A percentile compares a stretch with the other conserved stretches of the same genome.
Evolutionary conservation across 495 filamentous ascomycete genomes (phyloP).

Genomic region (Pyronema omphalodes): DNA sequence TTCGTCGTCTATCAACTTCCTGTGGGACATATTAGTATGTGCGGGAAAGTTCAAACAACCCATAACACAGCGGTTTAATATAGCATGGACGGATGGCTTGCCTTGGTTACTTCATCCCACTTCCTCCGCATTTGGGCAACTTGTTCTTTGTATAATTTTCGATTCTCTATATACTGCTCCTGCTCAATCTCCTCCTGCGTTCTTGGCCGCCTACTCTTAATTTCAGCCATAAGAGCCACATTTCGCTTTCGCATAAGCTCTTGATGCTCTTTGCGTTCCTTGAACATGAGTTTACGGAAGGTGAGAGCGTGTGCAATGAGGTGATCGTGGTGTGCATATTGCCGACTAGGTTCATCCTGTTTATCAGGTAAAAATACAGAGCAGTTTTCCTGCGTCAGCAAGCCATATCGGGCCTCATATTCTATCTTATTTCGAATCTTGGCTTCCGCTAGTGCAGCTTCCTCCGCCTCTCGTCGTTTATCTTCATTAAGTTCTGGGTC

Average conservation of each 20-base stretch:
- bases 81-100: constrained; percentile 5
- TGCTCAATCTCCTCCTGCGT: constrained; percentile 47
- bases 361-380: constrained; percentile 60
- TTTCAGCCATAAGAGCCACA: constrained; percentile 30
- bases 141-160: constrained; percentile 23
- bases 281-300: constrained; percentile 57
- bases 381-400: constrained; percentile 52
- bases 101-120: constrained; percentile 24
- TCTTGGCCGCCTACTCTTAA: constrained; percentile 39
- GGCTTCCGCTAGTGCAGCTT: constrained; percentile 37
- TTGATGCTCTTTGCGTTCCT: constrained; percentile 57
- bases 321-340: constrained; percentile 73
- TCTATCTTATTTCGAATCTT: constrained; percentile 39
- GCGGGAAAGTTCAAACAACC: not conserved
- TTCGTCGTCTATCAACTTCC: constrained; percentile 20
- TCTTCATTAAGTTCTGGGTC: constrained; percentile 32
- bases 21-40: constrained; percentile 2
- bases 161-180: constrained; percentile 30
- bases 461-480: constrained; percentile 35
- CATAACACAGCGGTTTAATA: not conserved
- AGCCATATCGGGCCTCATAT: constrained; percentile 49
- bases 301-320: constrained; percentile 61
- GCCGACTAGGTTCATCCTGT: constrained; percentile 50
- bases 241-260: constrained; percentile 42
- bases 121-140: constrained; percentile 19